Percentiles rank a stretch among this genome's conserved stretches.
These are phyloP conservation scores for Trametes versicolor DNA, from an alignment of 1,284 basidiomycete species.

Conservation along the genomic window DNA sequence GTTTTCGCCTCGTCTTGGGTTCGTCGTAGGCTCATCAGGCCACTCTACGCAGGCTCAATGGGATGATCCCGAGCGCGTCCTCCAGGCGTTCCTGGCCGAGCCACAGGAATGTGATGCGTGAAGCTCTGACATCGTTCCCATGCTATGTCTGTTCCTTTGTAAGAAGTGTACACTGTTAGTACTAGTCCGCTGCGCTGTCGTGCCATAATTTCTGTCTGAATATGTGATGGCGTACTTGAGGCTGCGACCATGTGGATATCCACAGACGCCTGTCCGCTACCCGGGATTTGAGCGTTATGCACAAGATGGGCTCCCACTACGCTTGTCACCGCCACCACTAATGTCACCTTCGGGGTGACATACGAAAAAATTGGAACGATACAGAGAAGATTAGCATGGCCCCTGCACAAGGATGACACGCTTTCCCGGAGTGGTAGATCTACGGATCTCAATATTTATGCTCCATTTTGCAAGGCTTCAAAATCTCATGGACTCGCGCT, in stretches of 20 bases:
- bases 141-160: neutral
- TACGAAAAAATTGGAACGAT: slow-evolving; percentile 41
- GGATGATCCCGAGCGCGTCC: slow-evolving; percentile 36
- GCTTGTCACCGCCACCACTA: neutral
- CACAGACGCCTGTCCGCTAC: neutral
- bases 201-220: no score
- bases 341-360: slow-evolving; percentile 40
- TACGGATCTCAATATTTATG: slow-evolving; percentile 39
- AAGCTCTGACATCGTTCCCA: neutral
- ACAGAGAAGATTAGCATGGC: slow-evolving; percentile 41
- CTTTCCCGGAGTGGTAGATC: slow-evolving; percentile 41
- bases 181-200: no score
- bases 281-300: slow-evolving; percentile 9
- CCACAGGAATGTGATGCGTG: neutral
- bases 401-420: slow-evolving; percentile 41
- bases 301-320: neutral
- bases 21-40: neutral
- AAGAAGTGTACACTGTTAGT: neutral
- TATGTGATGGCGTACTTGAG: no score
- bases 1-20: neutral
- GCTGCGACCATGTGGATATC: no score
- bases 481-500: no score
- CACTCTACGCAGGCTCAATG: slow-evolving; percentile 33
- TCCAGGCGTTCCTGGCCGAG: slow-evolving; percentile 18
- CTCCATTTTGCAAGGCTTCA: slow-evolving; percentile 13